A percentile compares a stretch with the other conserved stretches of the same genome.
Conservation (phyloP, 2,329 filamentous ascomycete genomes). For the Cyphellophora attinorum region DNA sequence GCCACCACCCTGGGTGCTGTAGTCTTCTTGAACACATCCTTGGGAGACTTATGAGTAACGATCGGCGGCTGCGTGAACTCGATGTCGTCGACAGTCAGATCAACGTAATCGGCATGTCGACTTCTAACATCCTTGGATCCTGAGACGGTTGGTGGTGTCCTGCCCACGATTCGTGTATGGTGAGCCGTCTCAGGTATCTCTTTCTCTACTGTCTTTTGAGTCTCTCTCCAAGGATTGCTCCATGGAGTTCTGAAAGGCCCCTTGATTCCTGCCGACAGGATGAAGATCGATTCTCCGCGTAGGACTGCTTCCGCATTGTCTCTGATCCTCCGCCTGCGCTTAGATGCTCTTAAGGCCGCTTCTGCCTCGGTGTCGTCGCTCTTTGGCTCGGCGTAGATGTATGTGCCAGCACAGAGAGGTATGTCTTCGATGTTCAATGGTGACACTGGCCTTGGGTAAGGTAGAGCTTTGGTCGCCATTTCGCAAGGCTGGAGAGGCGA, state of each 20-base stretch:
- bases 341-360: conserved; percentile 21
- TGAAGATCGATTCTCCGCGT: conserved; percentile 32
- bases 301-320: conserved; percentile 30
- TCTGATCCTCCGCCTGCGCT: conserved; percentile 32
- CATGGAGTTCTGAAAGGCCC: conserved; percentile 36
- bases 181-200: conserved; percentile 1
- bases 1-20: not conserved
- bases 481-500: not conserved
- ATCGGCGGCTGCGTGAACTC: not conserved
- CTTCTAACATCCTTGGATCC: conserved; percentile 9
- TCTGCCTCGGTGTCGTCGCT: conserved; percentile 3
- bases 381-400: conserved; percentile 9
- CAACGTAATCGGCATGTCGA: not conserved
- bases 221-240: conserved; percentile 34
- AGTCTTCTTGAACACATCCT: not conserved
- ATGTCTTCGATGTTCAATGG: conserved; percentile 12
- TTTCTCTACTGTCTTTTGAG: conserved; percentile 13
- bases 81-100: not conserved
- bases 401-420: conserved; percentile 12
- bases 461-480: conserved; percentile 2
- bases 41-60: not conserved
- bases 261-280: conserved; percentile 33
- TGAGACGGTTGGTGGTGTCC: not conserved
- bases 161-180: not conserved
- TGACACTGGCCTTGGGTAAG: conserved; percentile 16